Conservation (phyloP, 768 basidiomycete species). For the Boletus tomentosulus region DNA sequence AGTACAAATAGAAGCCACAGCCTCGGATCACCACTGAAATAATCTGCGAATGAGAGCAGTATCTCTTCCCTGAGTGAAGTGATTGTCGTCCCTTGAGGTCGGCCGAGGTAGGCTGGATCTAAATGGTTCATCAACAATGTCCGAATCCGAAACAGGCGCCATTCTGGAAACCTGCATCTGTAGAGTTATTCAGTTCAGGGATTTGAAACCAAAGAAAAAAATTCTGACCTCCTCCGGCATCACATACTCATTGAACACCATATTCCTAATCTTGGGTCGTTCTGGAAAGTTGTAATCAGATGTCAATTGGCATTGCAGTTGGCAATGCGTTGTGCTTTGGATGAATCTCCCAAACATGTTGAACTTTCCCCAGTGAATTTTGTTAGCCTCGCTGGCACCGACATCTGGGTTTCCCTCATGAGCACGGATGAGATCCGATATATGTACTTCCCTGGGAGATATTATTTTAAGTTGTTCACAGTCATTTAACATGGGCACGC, state of each 20-base stretch:
- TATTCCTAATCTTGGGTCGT: conserved; percentile 47
- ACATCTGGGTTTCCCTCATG: conserved; percentile 82
- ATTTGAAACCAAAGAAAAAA: not conserved
- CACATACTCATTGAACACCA: conserved; percentile 52
- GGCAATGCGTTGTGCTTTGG: conserved; percentile 70
- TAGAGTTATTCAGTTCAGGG: conserved; percentile 1
- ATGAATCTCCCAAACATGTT: conserved; percentile 89
- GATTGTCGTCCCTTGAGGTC: conserved; percentile 30
- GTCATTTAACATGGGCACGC: conserved; percentile 23
- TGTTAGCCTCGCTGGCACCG: conserved; percentile 55
- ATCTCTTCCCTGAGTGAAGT: conserved; percentile 35
- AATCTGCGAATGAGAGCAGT: conserved; percentile 47
- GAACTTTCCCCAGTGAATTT: conserved; percentile 96
- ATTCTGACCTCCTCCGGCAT: conserved; percentile 67
- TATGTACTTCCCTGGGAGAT: conserved; percentile 75
- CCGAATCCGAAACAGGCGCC: conserved; percentile 43
- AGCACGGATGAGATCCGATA: conserved; percentile 83
- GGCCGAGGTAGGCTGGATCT: conserved; percentile 30
- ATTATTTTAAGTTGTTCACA: conserved; percentile 8
- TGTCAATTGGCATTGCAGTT: conserved; percentile 60
- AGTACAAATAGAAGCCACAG: conserved; percentile 13
- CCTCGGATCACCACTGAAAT: conserved; percentile 40
- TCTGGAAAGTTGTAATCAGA: conserved; percentile 63
- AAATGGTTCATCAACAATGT: conserved; percentile 41
- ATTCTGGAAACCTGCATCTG: conserved; percentile 69